Conservation (phyloP, 495 filamentous ascomycete species). For the Penicillium pancosmium region DNA sequence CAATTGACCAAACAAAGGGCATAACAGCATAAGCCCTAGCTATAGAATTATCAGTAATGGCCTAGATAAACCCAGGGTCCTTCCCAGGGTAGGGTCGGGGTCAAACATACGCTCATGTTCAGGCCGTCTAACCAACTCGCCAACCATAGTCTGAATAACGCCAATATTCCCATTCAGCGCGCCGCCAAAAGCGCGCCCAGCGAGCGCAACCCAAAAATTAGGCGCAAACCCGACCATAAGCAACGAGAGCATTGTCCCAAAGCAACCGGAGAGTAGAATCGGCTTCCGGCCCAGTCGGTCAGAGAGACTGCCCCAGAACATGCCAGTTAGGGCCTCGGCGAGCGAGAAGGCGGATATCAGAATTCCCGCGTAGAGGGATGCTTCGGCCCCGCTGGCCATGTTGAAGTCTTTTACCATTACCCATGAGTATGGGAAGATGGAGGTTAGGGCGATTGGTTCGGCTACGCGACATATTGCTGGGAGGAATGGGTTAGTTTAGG, state of each 20-base stretch:
- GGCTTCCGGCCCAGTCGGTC: slow-evolving; percentile 85
- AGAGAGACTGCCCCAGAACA: slow-evolving; percentile 83
- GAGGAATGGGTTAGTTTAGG: slow-evolving; percentile 4
- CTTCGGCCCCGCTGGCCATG: slow-evolving; percentile 66
- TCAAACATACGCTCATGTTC: slow-evolving; percentile 76
- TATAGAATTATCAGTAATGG: slow-evolving; percentile 31
- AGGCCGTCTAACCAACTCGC: slow-evolving; percentile 74
- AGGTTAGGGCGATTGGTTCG: slow-evolving; percentile 86
- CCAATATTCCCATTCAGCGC: slow-evolving; percentile 85
- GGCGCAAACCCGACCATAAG: slow-evolving; percentile 80
- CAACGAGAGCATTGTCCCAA: slow-evolving; percentile 78
- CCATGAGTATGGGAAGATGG: slow-evolving; percentile 88
- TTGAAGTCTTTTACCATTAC: slow-evolving; percentile 75
- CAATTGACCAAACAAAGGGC: slow-evolving; percentile 88
- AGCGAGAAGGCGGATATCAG: slow-evolving; percentile 84
- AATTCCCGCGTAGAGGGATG: slow-evolving; percentile 82
- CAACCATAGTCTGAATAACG: slow-evolving; percentile 92
- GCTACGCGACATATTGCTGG: slow-evolving; percentile 76
- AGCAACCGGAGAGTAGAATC: slow-evolving; percentile 74
- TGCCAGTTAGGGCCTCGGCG: slow-evolving; percentile 76
- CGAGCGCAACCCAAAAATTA: slow-evolving; percentile 77
- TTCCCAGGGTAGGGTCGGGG: not conserved
- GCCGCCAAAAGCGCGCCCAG: slow-evolving; percentile 76
- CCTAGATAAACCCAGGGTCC: not conserved
- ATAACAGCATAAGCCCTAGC: slow-evolving; percentile 80